Evolutionary conservation across 1,284 basidiomycete genomes (phyloP).

Genomic region (Mixia osmundae): DNA sequence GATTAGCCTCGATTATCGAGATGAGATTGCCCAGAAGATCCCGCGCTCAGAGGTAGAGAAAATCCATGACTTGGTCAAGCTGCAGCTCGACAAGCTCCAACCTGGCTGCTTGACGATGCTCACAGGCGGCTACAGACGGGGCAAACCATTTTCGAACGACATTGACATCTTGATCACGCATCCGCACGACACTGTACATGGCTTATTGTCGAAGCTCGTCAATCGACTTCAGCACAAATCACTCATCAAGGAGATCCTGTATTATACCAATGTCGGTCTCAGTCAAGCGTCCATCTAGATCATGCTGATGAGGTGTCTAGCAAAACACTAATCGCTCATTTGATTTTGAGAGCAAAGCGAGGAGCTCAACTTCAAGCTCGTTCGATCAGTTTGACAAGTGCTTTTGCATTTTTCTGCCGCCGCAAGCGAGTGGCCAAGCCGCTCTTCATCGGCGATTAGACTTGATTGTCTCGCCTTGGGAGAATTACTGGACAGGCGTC

Average conservation of each 20-base stretch:
- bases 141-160: constrained; percentile 45
- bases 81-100: constrained; percentile 30
- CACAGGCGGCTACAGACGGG: constrained; percentile 39
- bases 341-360: no score
- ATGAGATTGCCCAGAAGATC: constrained; percentile 27
- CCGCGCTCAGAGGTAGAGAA: constrained; percentile 41
- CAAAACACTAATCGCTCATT: no score
- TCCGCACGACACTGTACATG: no score
- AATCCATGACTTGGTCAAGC: constrained; percentile 34
- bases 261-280: no score
- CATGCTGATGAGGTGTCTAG: no score
- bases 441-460: constrained; percentile 37
- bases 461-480: constrained; percentile 41
- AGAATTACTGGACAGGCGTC: constrained; percentile 50
- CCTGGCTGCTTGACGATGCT: constrained; percentile 1
- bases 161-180: constrained; percentile 58
- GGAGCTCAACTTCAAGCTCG: no score
- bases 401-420: constrained; percentile 40
- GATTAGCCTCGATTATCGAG: no score
- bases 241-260: no score
- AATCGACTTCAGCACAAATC: constrained; percentile 3
- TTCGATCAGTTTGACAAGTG: constrained; percentile 45
- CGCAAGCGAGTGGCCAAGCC: constrained; percentile 19
- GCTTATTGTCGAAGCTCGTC: constrained; percentile 4
- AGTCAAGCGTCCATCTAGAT: no score